Evolutionary conservation across 257 asterid species (phyloP).

Genomic region (Leptodermis oblonga): DNA sequence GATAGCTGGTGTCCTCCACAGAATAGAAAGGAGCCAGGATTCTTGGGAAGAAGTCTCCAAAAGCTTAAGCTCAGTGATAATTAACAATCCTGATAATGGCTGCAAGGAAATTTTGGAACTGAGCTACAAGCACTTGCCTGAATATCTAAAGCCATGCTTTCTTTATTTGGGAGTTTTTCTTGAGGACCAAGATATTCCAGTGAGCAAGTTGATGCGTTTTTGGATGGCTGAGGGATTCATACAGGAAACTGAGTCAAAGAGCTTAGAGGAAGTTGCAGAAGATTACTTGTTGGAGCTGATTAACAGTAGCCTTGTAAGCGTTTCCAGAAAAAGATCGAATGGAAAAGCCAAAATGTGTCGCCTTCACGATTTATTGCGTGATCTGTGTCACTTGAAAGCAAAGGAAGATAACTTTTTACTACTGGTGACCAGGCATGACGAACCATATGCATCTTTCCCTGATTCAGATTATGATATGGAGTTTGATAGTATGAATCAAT

Average conservation of each 20-base stretch:
- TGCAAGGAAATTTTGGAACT: not conserved
- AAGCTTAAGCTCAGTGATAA: not conserved
- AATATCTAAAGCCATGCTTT: not conserved
- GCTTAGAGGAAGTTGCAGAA: not conserved
- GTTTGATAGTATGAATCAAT: not conserved
- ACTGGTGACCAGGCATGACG: not conserved
- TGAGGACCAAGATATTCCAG: not conserved
- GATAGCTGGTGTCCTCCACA: not conserved
- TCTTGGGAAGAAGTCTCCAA: not conserved
- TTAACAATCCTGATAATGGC: not conserved
- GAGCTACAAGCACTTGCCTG: not conserved
- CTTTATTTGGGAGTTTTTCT: not conserved
- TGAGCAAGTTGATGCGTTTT: not conserved
- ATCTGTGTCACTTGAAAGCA: not conserved
- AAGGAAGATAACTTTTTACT: conserved; percentile 1
- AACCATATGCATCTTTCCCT: not conserved
- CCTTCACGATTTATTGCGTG: not conserved
- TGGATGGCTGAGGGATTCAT: not conserved
- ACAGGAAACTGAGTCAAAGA: not conserved
- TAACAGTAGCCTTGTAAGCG: not conserved
- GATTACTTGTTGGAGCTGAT: not conserved
- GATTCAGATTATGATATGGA: not conserved
- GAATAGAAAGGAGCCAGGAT: not conserved
- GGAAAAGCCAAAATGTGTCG: not conserved
- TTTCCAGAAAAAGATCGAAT: not conserved